Evolutionary conservation across 169 alveolate species (phyloP).

Genomic region (Babesia ovis): DNA sequence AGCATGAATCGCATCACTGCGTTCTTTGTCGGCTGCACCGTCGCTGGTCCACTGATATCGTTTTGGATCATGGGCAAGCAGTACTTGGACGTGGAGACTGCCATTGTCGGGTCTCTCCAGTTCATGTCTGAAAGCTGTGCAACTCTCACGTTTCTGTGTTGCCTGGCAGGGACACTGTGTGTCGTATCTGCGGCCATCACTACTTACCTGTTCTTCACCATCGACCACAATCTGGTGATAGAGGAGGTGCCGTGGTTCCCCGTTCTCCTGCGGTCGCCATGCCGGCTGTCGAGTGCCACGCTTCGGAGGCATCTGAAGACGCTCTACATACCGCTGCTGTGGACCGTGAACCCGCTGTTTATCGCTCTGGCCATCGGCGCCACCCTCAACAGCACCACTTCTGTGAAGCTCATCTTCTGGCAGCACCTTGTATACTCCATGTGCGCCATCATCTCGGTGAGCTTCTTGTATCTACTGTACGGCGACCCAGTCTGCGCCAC

Average conservation of each 20-base stretch:
- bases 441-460: slow-evolving; percentile 7
- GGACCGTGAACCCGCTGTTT: slow-evolving; percentile 37
- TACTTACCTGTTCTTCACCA: slow-evolving; percentile 4
- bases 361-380: slow-evolving; percentile 15
- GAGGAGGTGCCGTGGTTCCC: slow-evolving; percentile 30
- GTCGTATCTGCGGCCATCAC: slow-evolving; percentile 10
- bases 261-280: neutral
- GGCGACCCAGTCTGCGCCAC: neutral
- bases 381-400: slow-evolving; percentile 5
- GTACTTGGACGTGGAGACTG: neutral
- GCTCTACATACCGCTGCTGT: slow-evolving; percentile 28
- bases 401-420: neutral
- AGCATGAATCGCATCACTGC: neutral
- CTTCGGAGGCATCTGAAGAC: slow-evolving; percentile 1
- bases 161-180: slow-evolving; percentile 9
- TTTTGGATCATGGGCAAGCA: slow-evolving; percentile 8
- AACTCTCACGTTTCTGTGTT: neutral
- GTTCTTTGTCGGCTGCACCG: slow-evolving; percentile 22
- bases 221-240: neutral
- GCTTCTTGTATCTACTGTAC: neutral
- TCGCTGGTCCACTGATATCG: slow-evolving; percentile 12
- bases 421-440: slow-evolving; percentile 5
- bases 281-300: neutral
- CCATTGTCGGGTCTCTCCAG: neutral
- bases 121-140: neutral